These are phyloP conservation scores for Fusarium gaditjirri DNA, from an alignment of 2,329 filamentous ascomycete species.

Conservation along the genomic window DNA sequence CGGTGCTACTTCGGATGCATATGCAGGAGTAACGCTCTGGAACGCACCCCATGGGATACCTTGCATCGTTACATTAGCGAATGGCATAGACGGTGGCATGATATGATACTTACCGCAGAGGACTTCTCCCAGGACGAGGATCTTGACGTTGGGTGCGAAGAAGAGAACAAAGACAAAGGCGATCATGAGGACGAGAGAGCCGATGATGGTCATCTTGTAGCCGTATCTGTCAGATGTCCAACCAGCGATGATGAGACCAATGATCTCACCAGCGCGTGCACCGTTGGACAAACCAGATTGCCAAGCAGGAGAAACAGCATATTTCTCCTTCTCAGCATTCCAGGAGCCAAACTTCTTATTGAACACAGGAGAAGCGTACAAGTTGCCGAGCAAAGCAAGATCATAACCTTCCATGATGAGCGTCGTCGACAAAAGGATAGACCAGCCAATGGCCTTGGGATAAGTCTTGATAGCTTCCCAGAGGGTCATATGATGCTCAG, in stretches of 20 bases:
- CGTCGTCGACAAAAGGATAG: slow-evolving; percentile 56
- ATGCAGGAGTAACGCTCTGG: slow-evolving; percentile 62
- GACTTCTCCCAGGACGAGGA: slow-evolving; percentile 61
- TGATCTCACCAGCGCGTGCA: slow-evolving; percentile 63
- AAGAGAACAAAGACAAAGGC: slow-evolving; percentile 64
- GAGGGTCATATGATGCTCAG: slow-evolving; percentile 56
- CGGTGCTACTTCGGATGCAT: slow-evolving; percentile 64
- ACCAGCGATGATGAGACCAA: slow-evolving; percentile 66
- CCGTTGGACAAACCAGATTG: slow-evolving; percentile 67
- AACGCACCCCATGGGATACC: slow-evolving; percentile 65
- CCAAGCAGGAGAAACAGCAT: slow-evolving; percentile 65
- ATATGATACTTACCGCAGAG: slow-evolving; percentile 49
- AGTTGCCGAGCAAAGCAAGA: slow-evolving; percentile 59
- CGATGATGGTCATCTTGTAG: slow-evolving; percentile 62
- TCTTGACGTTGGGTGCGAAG: slow-evolving; percentile 59
- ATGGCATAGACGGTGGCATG: not conserved
- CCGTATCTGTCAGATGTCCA: slow-evolving; percentile 62
- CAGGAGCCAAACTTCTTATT: slow-evolving; percentile 58
- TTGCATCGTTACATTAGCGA: slow-evolving; percentile 30
- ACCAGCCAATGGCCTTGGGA: slow-evolving; percentile 61
- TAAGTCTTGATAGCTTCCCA: slow-evolving; percentile 54
- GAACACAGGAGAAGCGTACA: slow-evolving; percentile 60
- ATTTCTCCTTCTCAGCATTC: slow-evolving; percentile 49
- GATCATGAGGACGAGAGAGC: slow-evolving; percentile 57
- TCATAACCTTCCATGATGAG: slow-evolving; percentile 65